Evolutionary conservation across 352 stramenopile species (phyloP).

Genomic region (Pythium oligandrum): DNA sequence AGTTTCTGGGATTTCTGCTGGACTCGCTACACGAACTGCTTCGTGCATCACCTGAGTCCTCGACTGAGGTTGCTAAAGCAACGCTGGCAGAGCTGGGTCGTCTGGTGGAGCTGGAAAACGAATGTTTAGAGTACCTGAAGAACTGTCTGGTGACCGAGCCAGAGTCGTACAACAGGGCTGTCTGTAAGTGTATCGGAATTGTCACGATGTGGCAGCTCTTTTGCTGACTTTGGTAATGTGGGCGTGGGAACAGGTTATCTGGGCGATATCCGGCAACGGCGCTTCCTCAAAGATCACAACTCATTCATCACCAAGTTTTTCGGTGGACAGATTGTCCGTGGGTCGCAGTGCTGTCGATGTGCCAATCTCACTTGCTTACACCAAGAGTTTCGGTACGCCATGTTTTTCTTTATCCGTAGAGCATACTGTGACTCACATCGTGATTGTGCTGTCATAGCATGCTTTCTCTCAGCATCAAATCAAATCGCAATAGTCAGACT

Average conservation of each 20-base stretch:
- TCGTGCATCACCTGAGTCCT: slow-evolving; percentile 4
- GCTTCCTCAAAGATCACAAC: slow-evolving; percentile 49
- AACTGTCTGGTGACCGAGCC: slow-evolving; percentile 30
- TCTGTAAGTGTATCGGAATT: slow-evolving; percentile 33
- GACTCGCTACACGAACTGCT: slow-evolving; percentile 65
- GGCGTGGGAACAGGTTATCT: slow-evolving; percentile 31
- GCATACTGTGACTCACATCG: background rate
- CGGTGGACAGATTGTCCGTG: slow-evolving; percentile 67
- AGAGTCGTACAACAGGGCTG: slow-evolving; percentile 48
- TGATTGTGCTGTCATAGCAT: slow-evolving; percentile 27
- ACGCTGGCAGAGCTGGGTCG: slow-evolving; percentile 11
- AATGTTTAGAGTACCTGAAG: slow-evolving; percentile 21
- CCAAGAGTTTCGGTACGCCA: slow-evolving; percentile 49
- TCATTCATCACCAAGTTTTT: slow-evolving; percentile 74
- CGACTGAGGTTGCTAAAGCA: background rate
- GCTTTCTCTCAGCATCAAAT: slow-evolving; percentile 49
- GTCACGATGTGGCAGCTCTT: no score
- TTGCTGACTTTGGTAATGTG: no score
- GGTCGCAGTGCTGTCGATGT: slow-evolving; percentile 73
- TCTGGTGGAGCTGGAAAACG: slow-evolving; percentile 21
- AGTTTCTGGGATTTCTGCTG: slow-evolving; percentile 68
- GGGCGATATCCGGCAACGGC: slow-evolving; percentile 49
- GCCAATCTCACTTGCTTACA: slow-evolving; percentile 65
- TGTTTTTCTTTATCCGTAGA: background rate
- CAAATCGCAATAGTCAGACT: slow-evolving; percentile 32